These are phyloP conservation scores for Hypoxylon sp. DNA, from an alignment of 2,329 filamentous ascomycete species.

Conservation along the genomic window DNA sequence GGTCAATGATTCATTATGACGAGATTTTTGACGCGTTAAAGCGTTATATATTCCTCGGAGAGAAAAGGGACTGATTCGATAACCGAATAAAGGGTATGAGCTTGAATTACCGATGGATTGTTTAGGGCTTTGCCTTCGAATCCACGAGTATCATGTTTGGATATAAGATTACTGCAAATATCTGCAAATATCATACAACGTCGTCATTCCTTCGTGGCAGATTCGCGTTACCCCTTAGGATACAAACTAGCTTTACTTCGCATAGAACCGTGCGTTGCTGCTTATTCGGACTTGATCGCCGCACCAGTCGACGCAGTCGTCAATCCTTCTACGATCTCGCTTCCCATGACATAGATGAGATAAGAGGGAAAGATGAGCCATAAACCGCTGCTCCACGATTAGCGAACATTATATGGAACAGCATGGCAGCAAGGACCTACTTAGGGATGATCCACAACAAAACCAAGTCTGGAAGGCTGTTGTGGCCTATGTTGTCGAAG, in stretches of 20 bases:
- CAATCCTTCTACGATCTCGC: conserved; percentile 63
- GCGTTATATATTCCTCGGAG: neutral
- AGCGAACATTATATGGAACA: neutral
- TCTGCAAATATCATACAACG: neutral
- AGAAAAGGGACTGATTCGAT: neutral
- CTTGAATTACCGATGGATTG: neutral
- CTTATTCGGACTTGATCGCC: conserved; percentile 58
- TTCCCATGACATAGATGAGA: conserved; percentile 63
- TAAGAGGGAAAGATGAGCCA: conserved; percentile 67
- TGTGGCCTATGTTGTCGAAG: conserved; percentile 70
- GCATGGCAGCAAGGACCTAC: conserved; percentile 54
- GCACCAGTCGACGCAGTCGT: conserved; percentile 52
- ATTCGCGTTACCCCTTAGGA: neutral
- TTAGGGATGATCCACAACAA: conserved; percentile 70
- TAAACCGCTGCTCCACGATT: conserved; percentile 57
- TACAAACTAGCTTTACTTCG: neutral
- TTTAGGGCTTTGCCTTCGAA: conserved; percentile 7
- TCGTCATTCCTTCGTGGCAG: conserved; percentile 3
- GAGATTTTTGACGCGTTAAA: neutral
- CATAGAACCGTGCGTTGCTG: neutral
- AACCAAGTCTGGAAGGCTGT: conserved; percentile 59
- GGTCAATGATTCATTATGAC: neutral
- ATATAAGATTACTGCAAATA: conserved; percentile 1
- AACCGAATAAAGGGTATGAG: neutral
- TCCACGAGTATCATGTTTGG: conserved; percentile 2